Evolutionary conservation across 176 grass and related monocot species (phyloP), one percentile per base, ranked within the genome.

Genomic region (Guadua angustifolia): DNA sequence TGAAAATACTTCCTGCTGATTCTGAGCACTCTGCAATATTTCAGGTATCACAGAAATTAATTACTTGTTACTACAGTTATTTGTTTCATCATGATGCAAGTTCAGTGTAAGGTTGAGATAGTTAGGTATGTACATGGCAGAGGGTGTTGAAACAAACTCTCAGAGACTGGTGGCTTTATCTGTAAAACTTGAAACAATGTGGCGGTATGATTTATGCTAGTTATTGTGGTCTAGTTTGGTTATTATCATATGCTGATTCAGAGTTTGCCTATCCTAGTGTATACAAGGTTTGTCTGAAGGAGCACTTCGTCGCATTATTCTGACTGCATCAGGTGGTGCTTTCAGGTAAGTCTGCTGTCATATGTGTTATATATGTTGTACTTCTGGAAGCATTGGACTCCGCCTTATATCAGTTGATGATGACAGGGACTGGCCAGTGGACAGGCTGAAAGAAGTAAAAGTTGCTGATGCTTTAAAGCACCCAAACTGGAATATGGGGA

Each of bases 1-100:
- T 99, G 53, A 99, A 99, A 58, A 96, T 99, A 78, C 93, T 99
- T 82, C 97, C 97, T 55, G 96, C 96, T 79, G 96, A 99, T 99
- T 99, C 96, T 78, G 96, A 99, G 79, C 96, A 99, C 85, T 95
- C 93, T 83, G 96, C 96, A 51, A 95, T 99, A 89, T 99, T 99
- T 79, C 96, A 99, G 96, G 96, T 99, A 93, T 32, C 21, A 71
- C 47, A 75, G 10, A 73, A 76, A 83, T 18, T 17, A 35, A 53
- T 79, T 73, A 52, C 32, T 69, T 74, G 18, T 79, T 74, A 13
- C 80, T 63, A 8, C 50, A 63, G 10, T 49, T 32, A 53, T 24
- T 26, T 51, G 4, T 82, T 82, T 77, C 45, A 39, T 53, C 22
- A 47, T 40, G 35, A 82, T 32, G 56, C 24, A 71, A 76, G 11